Percentiles rank a stretch among this genome's conserved stretches.
phyloP scores from a whole-genome alignment of 2,329 filamentous ascomycete genomes.

The Cercospora sesami region DNA sequence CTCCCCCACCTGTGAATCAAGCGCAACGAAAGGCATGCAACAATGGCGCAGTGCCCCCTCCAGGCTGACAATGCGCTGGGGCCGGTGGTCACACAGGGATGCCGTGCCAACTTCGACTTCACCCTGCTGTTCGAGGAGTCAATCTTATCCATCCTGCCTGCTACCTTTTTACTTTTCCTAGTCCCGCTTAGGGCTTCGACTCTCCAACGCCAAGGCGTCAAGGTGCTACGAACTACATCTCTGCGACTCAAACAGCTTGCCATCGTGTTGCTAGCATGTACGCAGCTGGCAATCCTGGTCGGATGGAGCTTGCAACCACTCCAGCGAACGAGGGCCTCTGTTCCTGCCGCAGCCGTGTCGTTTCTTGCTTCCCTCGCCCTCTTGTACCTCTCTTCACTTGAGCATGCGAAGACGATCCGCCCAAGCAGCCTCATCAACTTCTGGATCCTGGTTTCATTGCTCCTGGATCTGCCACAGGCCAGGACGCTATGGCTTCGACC shows the following conservation, averaged over 20 bases:
- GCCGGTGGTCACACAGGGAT: constrained; percentile 20
- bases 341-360: constrained; percentile 25
- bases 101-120: constrained; percentile 30
- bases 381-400: constrained; percentile 25
- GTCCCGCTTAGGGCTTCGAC: constrained; percentile 21
- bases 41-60: constrained; percentile 13
- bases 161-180: constrained; percentile 24
- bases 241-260: constrained; percentile 20
- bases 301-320: constrained; percentile 20
- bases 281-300: constrained; percentile 24
- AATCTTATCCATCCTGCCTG: constrained; percentile 28
- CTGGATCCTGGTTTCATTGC: constrained; percentile 25
- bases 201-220: constrained; percentile 24
- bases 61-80: constrained; percentile 25
- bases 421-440: constrained; percentile 26
- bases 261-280: constrained; percentile 20
- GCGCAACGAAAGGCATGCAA: background rate
- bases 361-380: constrained; percentile 24
- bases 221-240: constrained; percentile 20
- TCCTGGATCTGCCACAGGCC: constrained; percentile 26
- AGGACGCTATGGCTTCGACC: constrained; percentile 29
- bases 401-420: constrained; percentile 24
- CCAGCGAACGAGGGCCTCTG: constrained; percentile 21
- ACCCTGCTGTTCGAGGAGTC: constrained; percentile 31
- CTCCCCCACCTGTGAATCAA: background rate